Evolutionary conservation across 23 red algal species (phyloP), one percentile per base, ranked within the genome.

Genomic region (Gracilaria caudata): DNA sequence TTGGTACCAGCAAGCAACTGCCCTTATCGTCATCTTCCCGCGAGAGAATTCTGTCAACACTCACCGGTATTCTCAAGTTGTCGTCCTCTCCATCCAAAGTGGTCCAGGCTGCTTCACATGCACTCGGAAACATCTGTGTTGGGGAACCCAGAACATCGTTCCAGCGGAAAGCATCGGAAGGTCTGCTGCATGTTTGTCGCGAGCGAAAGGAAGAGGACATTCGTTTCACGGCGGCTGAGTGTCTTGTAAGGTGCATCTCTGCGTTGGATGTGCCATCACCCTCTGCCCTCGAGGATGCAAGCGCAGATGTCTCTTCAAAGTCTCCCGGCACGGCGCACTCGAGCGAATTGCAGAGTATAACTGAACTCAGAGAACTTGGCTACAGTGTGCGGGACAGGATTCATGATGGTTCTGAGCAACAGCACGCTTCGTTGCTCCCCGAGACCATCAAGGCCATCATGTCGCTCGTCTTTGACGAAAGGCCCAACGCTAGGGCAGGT

Each of bases 201-300:
- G 76, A 81, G 58, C 26, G 87, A 34, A 91, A 91, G 45, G 87
- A 91, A 35, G 87, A 91, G 20, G 87, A 91, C 47, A 81, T 91
- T 76, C 75, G 87, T 24, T 91, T 91, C 40, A 91, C 87, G 16
- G 78, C 87, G 7, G 75, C 60, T 3, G 87, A 91, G 23, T 80
- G 76, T 32, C 44, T 91, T 0, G 87, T 91, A 2, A 28, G 87
- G 29, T 71, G 77, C 29, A 32, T 59, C 10, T 81, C 87, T 39
- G 75, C 73, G 44, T 74, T 81, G 26, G 87, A 91, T 54, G 87
- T 77, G 0, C 87, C 87, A 29, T 32, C 76, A 0, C 87, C 87
- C 13, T 75, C 77, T 36, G 39, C 60, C 1, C 57, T 85, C 7
- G 77, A 80, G 20, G 51, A 63, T 11, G 2, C 51, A 61, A 36